Evolutionary conservation across 1,284 basidiomycete species (phyloP), one percentile per base, ranked within the genome.

Genomic region (Lignosus rhinocerotis): DNA sequence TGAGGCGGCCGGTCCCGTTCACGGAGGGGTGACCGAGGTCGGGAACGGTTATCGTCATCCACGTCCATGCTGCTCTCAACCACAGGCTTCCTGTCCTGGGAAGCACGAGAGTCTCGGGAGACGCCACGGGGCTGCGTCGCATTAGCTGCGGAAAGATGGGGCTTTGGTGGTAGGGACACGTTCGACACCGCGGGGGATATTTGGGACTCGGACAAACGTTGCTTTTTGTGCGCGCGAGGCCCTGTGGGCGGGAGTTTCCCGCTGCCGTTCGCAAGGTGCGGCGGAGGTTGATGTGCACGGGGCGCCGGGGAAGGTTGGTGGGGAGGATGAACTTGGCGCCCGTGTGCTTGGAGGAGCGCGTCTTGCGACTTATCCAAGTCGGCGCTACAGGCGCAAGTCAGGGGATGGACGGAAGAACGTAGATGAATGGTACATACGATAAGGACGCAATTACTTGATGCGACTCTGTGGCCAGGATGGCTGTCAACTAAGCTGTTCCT

Each of bases 321-420:
- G 11, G 78, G 72, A 59, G 71, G 75, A 65, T 75, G 75, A 51
- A 58, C 60, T 55, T 68, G 67, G 39, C 68, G 69, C 60, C 79
- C 79, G 47, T 79, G 72, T 34, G 74, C 60, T 49, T 59, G 71
- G 61, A 82, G 73, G 60, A 88, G 78, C 25, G 79, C 76, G 56
- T 87, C 84, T 67, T 90, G 83, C 2, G 87, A 81, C 70, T 88
- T 89, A 52, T 90, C 87, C 12, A 92, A 76, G 70, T 92, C 90
- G 48, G 80, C 70, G 36, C 76, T 78, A 44, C 33, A 38, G 53
- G 34, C 49, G 52, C 48, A 51, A 2, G 54, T 71, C 34, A 65
- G 63, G 34, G 14, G 31, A 19, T 14, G 47, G 30, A 25, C 25
- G 49, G 36, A 17, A 16, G 32, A 11, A 54, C 19, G 38, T 19